Conservation (phyloP, 768 basidiomycete genomes). For the Boletus vinaceobasis region DNA sequence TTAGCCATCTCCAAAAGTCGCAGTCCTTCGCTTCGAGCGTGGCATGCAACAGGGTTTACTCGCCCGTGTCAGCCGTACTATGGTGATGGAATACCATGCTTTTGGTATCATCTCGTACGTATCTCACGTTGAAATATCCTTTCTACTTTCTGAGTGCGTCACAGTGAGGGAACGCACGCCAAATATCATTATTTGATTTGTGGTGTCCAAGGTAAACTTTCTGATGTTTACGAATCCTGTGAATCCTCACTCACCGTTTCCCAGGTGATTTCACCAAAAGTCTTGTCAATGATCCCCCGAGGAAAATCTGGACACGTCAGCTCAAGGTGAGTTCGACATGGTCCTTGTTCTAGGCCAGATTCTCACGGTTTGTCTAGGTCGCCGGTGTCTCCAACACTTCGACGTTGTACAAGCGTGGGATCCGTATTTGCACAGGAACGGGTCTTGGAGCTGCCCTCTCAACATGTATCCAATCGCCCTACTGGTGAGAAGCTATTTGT, state of each 20-base stretch:
- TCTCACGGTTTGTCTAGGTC: slow-evolving; percentile 42
- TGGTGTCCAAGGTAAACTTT: slow-evolving; percentile 60
- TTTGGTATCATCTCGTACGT: slow-evolving; percentile 75
- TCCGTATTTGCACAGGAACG: slow-evolving; percentile 80
- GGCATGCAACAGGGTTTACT: slow-evolving; percentile 84
- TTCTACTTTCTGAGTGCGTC: slow-evolving; percentile 9
- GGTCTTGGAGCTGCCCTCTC: slow-evolving; percentile 78
- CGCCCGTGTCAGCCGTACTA: slow-evolving; percentile 66
- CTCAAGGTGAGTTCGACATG: slow-evolving; percentile 51
- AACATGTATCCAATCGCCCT: slow-evolving; percentile 71
- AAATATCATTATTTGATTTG: slow-evolving; percentile 80
- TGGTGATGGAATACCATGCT: slow-evolving; percentile 79
- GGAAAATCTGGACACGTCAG: slow-evolving; percentile 73
- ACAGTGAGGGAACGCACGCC: slow-evolving; percentile 66
- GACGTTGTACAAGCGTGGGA: slow-evolving; percentile 72
- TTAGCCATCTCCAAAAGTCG: slow-evolving; percentile 77
- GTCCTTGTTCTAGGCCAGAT: slow-evolving; percentile 1
- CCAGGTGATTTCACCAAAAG: slow-evolving; percentile 71
- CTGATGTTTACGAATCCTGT: neutral
- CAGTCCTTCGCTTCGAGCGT: slow-evolving; percentile 72
- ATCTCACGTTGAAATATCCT: neutral
- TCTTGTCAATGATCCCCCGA: slow-evolving; percentile 67
- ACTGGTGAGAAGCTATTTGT: slow-evolving; percentile 47
- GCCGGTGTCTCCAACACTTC: slow-evolving; percentile 82
- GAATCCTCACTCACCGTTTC: neutral